These are phyloP conservation scores for Botrytis paeoniae DNA, from an alignment of 2,329 filamentous ascomycete genomes.

Conservation along the genomic window DNA sequence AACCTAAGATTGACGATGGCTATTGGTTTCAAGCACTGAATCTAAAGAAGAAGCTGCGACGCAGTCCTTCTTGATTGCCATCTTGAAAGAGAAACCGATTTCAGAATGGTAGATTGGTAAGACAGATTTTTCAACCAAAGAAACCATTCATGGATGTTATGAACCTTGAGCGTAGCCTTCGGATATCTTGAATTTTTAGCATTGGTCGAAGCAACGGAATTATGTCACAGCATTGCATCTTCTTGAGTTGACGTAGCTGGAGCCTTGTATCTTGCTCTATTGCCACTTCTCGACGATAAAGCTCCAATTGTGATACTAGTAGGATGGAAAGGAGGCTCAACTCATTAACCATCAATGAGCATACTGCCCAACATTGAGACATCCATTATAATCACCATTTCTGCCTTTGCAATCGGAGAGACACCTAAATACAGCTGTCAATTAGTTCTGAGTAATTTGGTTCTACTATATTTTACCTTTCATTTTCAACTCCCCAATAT, in stretches of 20 bases:
- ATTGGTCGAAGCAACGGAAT: constrained; percentile 65
- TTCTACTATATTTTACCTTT: constrained; percentile 58
- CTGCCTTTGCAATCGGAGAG: constrained; percentile 14
- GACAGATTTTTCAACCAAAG: constrained; percentile 67
- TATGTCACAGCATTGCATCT: constrained; percentile 53
- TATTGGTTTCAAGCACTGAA: constrained; percentile 43
- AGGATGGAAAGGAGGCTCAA: constrained; percentile 65
- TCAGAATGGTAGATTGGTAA: constrained; percentile 55
- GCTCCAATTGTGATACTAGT: constrained; percentile 63
- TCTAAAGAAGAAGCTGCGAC: background rate
- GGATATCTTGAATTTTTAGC: constrained; percentile 60
- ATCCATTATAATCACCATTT: constrained; percentile 52
- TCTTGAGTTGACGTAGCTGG: constrained; percentile 58
- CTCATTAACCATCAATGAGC: constrained; percentile 49
- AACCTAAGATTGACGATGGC: constrained; percentile 55
- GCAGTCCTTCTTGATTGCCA: background rate
- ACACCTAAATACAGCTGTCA: constrained; percentile 43
- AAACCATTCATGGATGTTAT: constrained; percentile 66
- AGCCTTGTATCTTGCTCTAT: constrained; percentile 56
- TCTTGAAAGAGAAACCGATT: constrained; percentile 42
- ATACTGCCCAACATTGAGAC: constrained; percentile 55
- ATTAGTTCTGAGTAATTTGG: constrained; percentile 67
- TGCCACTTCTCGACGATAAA: constrained; percentile 45
- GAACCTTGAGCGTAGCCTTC: constrained; percentile 62
- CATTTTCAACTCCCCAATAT: constrained; percentile 69